Conservation (phyloP, 2,329 filamentous ascomycete genomes). For the Alternaria brassicae region DNA sequence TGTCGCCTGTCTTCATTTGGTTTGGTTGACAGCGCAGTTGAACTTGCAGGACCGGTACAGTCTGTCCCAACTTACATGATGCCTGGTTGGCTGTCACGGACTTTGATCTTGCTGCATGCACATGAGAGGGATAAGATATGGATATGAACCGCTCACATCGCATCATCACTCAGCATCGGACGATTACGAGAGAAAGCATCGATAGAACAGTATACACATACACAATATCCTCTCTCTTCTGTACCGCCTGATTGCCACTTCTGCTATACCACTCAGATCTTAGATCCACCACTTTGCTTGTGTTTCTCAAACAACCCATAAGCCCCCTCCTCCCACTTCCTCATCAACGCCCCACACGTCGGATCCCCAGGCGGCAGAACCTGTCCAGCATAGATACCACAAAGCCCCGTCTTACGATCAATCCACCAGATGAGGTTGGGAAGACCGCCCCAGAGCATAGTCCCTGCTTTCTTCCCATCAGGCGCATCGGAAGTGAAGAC, state of each 20-base stretch:
- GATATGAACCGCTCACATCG: not conserved
- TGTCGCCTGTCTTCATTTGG: not conserved
- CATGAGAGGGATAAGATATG: not conserved
- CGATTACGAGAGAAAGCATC: not conserved
- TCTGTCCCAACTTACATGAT: not conserved
- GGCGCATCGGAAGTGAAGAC: slow-evolving; percentile 28
- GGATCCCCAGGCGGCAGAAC: slow-evolving; percentile 41
- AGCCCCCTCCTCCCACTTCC: slow-evolving; percentile 28
- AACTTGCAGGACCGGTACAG: too few species aligned
- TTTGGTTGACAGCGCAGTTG: not conserved
- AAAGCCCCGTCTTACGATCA: slow-evolving; percentile 42
- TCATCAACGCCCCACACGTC: slow-evolving; percentile 19
- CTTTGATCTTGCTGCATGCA: not conserved
- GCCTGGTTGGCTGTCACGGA: not conserved
- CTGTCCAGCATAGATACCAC: slow-evolving; percentile 41
- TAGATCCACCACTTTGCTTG: not conserved
- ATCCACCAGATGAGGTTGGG: slow-evolving; percentile 47
- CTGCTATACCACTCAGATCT: not conserved
- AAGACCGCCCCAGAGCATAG: slow-evolving; percentile 44
- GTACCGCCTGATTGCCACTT: not conserved
- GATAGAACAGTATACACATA: not conserved
- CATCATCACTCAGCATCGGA: not conserved
- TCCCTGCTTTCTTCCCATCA: slow-evolving; percentile 34
- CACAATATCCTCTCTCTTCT: not conserved
- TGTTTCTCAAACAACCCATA: slow-evolving; percentile 5